These are phyloP conservation scores for Podospora didyma DNA, from an alignment of 495 filamentous ascomycete genomes.

Conservation along the genomic window DNA sequence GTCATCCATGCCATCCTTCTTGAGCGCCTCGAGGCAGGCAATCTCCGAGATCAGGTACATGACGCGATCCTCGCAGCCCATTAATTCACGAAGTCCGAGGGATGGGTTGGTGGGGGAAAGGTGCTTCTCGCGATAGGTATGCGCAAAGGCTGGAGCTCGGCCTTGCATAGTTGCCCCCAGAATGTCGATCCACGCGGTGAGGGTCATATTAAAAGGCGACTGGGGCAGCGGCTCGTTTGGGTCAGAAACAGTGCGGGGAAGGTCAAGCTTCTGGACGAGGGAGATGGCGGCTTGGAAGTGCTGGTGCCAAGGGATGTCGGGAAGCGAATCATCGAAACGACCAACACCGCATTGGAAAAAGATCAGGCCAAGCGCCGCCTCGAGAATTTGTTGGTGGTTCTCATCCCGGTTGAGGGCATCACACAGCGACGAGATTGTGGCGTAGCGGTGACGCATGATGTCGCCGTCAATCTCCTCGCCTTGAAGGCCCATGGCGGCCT, in stretches of 20 bases:
- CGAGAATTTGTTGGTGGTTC: constrained; percentile 82
- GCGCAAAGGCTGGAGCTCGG: constrained; percentile 77
- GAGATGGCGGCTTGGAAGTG: constrained; percentile 90
- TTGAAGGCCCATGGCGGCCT: constrained; percentile 64
- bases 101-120: constrained; percentile 61
- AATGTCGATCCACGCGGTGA: constrained; percentile 96
- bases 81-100: constrained; percentile 79
- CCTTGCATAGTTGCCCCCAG: constrained; percentile 91
- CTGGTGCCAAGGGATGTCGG: constrained; percentile 94
- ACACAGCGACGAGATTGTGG: constrained; percentile 82
- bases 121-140: constrained; percentile 89
- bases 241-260: constrained; percentile 60
- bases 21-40: constrained; percentile 87
- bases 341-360: constrained; percentile 97
- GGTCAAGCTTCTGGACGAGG: constrained; percentile 79
- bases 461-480: constrained; percentile 79
- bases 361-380: constrained; percentile 93
- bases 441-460: constrained; percentile 89
- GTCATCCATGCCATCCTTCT: constrained; percentile 74
- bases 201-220: constrained; percentile 91
- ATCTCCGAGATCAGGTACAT: constrained; percentile 99
- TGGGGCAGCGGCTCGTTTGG: constrained; percentile 52
- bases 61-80: constrained; percentile 95
- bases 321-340: constrained; percentile 75
- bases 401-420: constrained; percentile 75